Evolutionary conservation across 306 rosid species (phyloP).

Genomic region (Styphnolobium japonicum): DNA sequence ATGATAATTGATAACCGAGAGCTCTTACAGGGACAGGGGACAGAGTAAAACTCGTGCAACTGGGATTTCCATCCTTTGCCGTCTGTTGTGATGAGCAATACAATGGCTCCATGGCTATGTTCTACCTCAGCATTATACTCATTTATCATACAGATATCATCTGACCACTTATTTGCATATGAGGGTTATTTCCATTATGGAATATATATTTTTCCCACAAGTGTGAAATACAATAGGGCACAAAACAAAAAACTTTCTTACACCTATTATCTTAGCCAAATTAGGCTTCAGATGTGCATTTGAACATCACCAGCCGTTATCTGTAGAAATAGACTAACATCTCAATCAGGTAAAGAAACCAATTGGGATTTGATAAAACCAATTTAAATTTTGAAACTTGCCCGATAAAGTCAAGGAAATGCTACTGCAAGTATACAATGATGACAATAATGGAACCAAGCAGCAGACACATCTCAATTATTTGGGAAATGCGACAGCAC

Average conservation of each 20-base stretch:
- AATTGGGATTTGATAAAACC: background rate
- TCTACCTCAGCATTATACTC: too few relatives aligned
- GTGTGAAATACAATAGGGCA: background rate
- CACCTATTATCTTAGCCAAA: background rate
- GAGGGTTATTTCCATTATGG: background rate
- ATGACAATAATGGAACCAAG: background rate
- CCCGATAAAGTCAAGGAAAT: background rate
- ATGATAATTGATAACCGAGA: too few relatives aligned
- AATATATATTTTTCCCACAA: background rate
- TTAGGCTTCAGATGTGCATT: background rate
- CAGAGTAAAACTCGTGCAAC: too few relatives aligned
- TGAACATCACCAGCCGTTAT: background rate
- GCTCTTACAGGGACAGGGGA: too few relatives aligned
- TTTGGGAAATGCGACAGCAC: slow-evolving; percentile 14
- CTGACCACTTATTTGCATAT: too few relatives aligned
- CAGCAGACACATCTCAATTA: slow-evolving; percentile 18
- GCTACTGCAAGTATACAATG: background rate
- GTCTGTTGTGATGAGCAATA: too few relatives aligned
- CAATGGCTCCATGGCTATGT: too few relatives aligned
- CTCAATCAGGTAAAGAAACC: background rate
- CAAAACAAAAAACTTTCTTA: background rate
- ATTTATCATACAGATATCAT: too few relatives aligned
- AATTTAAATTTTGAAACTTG: background rate
- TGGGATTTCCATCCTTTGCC: too few relatives aligned
- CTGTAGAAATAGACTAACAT: background rate